A percentile compares a stretch with the other conserved stretches of the same genome.
Conservation (phyloP, 225 moss, liverwort and hornwort species). For the Sphagnum tenellum region DNA sequence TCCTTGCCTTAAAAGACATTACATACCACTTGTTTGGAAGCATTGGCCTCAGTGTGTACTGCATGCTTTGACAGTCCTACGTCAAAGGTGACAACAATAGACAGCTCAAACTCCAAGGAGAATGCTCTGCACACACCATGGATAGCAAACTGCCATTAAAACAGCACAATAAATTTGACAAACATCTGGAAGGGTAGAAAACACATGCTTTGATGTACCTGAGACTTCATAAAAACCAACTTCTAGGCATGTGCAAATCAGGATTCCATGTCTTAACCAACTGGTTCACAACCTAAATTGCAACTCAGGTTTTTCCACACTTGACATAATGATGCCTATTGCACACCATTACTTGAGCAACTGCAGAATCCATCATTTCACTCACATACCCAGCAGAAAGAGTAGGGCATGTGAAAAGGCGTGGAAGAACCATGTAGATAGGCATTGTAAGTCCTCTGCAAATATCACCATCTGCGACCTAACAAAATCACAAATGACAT, state of each 20-base stretch:
- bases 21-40: slow-evolving; percentile 63
- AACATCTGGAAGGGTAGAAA: background rate
- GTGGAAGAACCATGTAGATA: slow-evolving; percentile 92
- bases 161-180: background rate
- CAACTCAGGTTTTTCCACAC: background rate
- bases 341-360: too few species aligned
- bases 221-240: slow-evolving; percentile 4
- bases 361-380: too few species aligned
- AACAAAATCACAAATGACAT: slow-evolving; percentile 2
- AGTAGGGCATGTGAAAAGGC: slow-evolving; percentile 84
- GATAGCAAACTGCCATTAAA: too few species aligned
- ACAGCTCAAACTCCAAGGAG: slow-evolving; percentile 85
- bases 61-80: slow-evolving; percentile 52
- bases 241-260: background rate
- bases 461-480: slow-evolving; percentile 96
- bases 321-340: too few species aligned
- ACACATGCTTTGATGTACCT: background rate
- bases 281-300: slow-evolving; percentile 1
- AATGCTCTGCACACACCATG: slow-evolving; percentile 50
- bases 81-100: slow-evolving; percentile 73
- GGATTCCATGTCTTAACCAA: background rate
- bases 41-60: slow-evolving; percentile 42
- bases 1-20: background rate
- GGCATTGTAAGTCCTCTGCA: slow-evolving; percentile 73
- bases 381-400: slow-evolving; percentile 72